A percentile compares a stretch with the other conserved stretches of the same genome.
Evolutionary conservation across 1,284 basidiomycete species (phyloP).

Genomic region (Sporisorium scitamineum): DNA sequence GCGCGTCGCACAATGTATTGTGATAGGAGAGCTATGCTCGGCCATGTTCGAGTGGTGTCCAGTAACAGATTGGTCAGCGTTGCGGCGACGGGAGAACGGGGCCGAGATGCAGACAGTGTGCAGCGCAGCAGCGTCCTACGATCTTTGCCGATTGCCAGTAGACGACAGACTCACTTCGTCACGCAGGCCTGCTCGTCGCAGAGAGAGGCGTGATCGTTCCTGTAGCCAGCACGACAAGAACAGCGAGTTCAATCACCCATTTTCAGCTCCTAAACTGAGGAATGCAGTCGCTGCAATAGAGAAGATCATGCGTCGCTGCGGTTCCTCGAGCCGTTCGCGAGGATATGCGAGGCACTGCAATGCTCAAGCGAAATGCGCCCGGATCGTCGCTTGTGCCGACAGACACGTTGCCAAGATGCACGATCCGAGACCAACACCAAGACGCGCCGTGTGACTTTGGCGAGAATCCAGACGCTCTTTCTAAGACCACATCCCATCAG

Average conservation of each 20-base stretch:
- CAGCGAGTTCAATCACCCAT: background rate
- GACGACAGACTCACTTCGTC: background rate
- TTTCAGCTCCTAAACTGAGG: background rate
- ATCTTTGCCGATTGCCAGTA: background rate
- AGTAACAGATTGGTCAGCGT: background rate
- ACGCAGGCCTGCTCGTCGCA: too few species aligned
- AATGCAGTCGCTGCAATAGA: background rate
- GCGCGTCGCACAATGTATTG: background rate
- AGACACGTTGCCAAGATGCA: background rate
- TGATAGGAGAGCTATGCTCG: background rate
- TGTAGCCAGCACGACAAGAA: too few species aligned
- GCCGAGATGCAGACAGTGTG: background rate
- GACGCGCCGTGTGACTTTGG: slow-evolving; percentile 1
- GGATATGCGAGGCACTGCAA: background rate
- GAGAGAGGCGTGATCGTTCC: too few species aligned
- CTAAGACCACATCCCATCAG: background rate
- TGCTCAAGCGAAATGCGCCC: slow-evolving; percentile 1
- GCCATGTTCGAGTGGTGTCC: background rate
- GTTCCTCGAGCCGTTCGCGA: background rate
- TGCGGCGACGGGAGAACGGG: background rate
- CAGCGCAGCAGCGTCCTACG: background rate
- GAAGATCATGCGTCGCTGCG: background rate
- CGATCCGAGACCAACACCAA: slow-evolving; percentile 6
- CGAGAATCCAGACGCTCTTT: background rate
- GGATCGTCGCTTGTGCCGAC: background rate